Percentiles rank a stretch among this genome's conserved stretches.
These are phyloP conservation scores for Lathyrus sativus DNA, from an alignment of 306 rosid genomes.

Conservation along the genomic window DNA sequence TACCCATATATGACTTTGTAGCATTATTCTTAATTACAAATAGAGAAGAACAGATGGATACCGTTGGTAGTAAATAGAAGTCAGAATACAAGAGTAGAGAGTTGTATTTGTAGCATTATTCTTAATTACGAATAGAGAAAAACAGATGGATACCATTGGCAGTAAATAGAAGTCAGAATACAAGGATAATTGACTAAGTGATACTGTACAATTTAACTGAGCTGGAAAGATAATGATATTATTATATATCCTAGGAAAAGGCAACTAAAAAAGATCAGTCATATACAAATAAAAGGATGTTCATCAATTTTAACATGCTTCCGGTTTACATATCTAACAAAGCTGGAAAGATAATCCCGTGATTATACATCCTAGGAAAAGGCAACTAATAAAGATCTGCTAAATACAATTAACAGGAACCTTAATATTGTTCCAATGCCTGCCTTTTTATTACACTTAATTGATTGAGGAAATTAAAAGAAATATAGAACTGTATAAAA, in stretches of 20 bases:
- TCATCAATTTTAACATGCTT: background rate
- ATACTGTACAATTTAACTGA: conserved; percentile 7
- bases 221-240: background rate
- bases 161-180: conserved; percentile 19
- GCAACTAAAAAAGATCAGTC: background rate
- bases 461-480: background rate
- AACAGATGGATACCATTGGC: background rate
- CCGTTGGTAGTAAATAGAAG: conserved; percentile 11
- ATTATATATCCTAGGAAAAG: conserved; percentile 3
- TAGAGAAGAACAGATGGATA: conserved; percentile 1
- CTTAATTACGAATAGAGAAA: background rate
- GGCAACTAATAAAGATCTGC: no score
- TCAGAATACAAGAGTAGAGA: background rate
- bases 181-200: background rate
- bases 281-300: background rate
- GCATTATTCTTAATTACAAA: background rate
- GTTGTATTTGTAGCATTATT: no score
- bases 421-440: background rate
- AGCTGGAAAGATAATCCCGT: no score
- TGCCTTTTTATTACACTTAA: background rate
- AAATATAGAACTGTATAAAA: background rate
- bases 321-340: background rate
- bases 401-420: background rate
- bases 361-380: no score
- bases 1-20: no score